A percentile compares a stretch with the other conserved stretches of the same genome.
Evolutionary conservation across 495 filamentous ascomycete genomes (phyloP).

Genomic region (Lophiotrema nucula): DNA sequence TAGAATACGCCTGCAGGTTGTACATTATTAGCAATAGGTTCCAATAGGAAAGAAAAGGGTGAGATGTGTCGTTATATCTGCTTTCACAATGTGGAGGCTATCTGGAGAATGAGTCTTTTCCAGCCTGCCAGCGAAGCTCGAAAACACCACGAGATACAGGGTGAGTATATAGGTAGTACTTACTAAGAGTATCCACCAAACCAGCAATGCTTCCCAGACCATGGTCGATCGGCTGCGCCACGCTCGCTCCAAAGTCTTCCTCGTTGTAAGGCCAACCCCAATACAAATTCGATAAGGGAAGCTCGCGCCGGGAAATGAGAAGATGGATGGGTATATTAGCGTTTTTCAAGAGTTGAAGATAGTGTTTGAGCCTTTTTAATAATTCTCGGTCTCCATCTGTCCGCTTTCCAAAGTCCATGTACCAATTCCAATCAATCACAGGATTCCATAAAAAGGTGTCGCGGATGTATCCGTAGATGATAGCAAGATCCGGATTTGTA

Average conservation of each 20-base stretch:
- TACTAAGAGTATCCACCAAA: conserved; percentile 12
- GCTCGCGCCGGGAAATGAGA: conserved; percentile 15
- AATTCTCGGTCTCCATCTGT: neutral
- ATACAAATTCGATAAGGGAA: conserved; percentile 5
- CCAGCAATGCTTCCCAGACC: conserved; percentile 10
- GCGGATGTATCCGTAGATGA: conserved; percentile 12
- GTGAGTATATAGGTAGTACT: too few relatives aligned
- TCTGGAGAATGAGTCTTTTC: too few relatives aligned
- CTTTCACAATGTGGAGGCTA: too few relatives aligned
- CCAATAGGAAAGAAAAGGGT: too few relatives aligned
- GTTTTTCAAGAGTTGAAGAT: conserved; percentile 1
- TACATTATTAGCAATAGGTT: conserved; percentile 2
- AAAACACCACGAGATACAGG: too few relatives aligned
- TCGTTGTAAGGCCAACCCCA: conserved; percentile 20
- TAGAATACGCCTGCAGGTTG: conserved; percentile 13
- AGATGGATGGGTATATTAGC: conserved; percentile 17
- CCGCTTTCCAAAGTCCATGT: conserved; percentile 3
- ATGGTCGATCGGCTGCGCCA: neutral
- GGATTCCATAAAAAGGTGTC: conserved; percentile 23
- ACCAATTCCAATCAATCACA: conserved; percentile 27
- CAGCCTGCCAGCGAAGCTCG: too few relatives aligned
- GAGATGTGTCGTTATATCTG: too few relatives aligned
- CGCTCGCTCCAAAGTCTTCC: conserved; percentile 7
- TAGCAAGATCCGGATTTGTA: too few relatives aligned
- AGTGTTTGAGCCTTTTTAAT: neutral